A percentile compares a stretch with the other conserved stretches of the same genome.
These are phyloP conservation scores for Emiliania huxleyi DNA, from an alignment of 78 protist species.

Conservation along the genomic window DNA sequence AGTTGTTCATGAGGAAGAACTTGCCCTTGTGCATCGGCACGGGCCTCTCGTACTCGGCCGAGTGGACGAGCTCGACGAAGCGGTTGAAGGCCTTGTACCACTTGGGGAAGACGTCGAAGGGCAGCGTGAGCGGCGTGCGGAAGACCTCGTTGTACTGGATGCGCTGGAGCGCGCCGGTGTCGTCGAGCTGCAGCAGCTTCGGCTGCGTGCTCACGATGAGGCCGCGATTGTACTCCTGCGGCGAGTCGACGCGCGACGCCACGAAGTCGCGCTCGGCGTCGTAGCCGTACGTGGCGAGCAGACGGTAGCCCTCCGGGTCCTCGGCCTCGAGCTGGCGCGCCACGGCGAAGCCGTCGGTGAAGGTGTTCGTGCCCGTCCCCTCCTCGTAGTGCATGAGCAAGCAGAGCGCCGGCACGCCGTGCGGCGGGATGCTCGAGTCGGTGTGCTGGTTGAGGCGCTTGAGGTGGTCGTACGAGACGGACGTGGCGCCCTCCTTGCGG, in stretches of 20 bases:
- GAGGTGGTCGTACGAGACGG: background rate
- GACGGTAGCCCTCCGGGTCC: background rate
- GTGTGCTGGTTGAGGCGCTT: background rate
- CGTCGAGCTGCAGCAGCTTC: background rate
- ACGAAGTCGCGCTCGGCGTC: background rate
- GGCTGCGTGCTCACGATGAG: background rate
- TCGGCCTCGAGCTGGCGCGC: background rate
- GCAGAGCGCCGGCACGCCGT: background rate
- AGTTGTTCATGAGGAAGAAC: background rate
- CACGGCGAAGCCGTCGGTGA: background rate
- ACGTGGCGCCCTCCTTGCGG: background rate
- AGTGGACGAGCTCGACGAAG: background rate
- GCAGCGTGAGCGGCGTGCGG: background rate
- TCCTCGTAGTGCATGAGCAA: background rate
- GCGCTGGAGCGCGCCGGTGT: background rate
- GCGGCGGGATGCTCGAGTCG: background rate
- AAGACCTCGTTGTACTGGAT: background rate
- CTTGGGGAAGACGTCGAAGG: background rate
- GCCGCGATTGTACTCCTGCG: background rate
- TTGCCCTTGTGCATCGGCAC: background rate
- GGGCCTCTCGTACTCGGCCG: background rate
- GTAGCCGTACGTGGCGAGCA: background rate
- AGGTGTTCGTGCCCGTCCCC: background rate
- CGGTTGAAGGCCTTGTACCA: background rate
- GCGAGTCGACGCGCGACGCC: background rate